phyloP scores from a whole-genome alignment of 768 basidiomycete genomes.

The Auricularia cornea region DNA sequence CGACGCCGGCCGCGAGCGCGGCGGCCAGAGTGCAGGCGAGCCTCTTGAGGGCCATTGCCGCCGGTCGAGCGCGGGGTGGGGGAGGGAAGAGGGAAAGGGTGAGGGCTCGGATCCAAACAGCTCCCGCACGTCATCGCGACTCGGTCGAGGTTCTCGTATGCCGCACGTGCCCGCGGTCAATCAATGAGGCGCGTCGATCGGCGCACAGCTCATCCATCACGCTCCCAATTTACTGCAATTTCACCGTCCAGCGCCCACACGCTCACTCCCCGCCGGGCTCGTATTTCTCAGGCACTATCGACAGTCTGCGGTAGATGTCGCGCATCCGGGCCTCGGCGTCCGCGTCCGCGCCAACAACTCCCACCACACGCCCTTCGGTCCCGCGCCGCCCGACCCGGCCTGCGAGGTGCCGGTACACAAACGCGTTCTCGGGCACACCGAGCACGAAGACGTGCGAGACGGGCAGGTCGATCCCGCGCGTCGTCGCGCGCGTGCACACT shows the following conservation, averaged over 20 bases:
- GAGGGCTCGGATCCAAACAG: conserved; percentile 6
- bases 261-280: conserved; percentile 13
- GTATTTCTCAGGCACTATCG: neutral
- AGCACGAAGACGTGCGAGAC: conserved; percentile 70
- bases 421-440: conserved; percentile 45
- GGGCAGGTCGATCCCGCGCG: conserved; percentile 66
- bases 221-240: neutral
- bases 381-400: conserved; percentile 74
- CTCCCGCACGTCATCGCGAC: conserved; percentile 15
- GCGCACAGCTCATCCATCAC: conserved; percentile 22
- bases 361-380: conserved; percentile 55
- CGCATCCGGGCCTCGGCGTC: conserved; percentile 11
- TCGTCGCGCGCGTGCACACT: conserved; percentile 60
- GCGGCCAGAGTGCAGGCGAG: neutral
- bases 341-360: conserved; percentile 38
- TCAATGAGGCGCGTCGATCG: conserved; percentile 33
- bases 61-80: conserved; percentile 12
- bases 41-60: neutral
- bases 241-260: neutral
- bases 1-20: neutral
- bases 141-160: conserved; percentile 11
- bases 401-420: conserved; percentile 58
- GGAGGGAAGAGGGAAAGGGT: conserved; percentile 10
- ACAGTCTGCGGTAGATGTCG: neutral
- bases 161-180: conserved; percentile 11